These are phyloP conservation scores for Ophiostoma angusticollis DNA, from an alignment of 2,329 filamentous ascomycete species.

Conservation along the genomic window DNA sequence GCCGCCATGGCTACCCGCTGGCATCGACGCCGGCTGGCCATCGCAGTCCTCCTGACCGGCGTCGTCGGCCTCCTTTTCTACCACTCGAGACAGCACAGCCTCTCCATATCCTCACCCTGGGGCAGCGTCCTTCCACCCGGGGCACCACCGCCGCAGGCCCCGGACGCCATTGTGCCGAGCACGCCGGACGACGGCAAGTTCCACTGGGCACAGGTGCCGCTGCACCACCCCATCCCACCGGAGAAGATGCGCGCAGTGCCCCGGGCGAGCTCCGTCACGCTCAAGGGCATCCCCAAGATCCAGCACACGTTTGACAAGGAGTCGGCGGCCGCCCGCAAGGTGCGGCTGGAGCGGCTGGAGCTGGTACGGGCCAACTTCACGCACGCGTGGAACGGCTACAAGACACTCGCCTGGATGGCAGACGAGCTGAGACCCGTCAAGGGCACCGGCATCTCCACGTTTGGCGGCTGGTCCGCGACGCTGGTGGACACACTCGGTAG, in stretches of 20 bases:
- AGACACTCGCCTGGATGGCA: conserved; percentile 32
- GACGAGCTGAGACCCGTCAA: conserved; percentile 31
- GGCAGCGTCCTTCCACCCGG: neutral
- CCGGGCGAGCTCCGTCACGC: neutral
- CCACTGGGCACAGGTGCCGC: conserved; percentile 10
- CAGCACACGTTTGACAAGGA: conserved; percentile 23
- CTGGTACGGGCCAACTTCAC: conserved; percentile 24
- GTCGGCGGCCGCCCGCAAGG: conserved; percentile 13
- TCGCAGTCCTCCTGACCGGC: conserved; percentile 7
- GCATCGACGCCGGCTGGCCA: conserved; percentile 10
- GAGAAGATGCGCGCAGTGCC: conserved; percentile 9
- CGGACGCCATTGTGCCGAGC: neutral
- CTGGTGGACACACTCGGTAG: conserved; percentile 38
- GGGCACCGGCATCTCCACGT: conserved; percentile 24
- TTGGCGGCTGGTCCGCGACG: conserved; percentile 37
- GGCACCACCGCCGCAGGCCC: neutral
- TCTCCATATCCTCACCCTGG: neutral
- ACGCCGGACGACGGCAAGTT: conserved; percentile 10
- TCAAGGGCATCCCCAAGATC: conserved; percentile 20
- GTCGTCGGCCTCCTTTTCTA: conserved; percentile 9
- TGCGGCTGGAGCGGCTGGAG: conserved; percentile 20
- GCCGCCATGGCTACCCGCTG: conserved; percentile 11
- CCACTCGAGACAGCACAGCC: conserved; percentile 2
- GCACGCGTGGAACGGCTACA: conserved; percentile 31
- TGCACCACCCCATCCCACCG: conserved; percentile 11